Evolutionary conservation across 345 rosid species (phyloP).

Genomic region (Gossypium raimondii): DNA sequence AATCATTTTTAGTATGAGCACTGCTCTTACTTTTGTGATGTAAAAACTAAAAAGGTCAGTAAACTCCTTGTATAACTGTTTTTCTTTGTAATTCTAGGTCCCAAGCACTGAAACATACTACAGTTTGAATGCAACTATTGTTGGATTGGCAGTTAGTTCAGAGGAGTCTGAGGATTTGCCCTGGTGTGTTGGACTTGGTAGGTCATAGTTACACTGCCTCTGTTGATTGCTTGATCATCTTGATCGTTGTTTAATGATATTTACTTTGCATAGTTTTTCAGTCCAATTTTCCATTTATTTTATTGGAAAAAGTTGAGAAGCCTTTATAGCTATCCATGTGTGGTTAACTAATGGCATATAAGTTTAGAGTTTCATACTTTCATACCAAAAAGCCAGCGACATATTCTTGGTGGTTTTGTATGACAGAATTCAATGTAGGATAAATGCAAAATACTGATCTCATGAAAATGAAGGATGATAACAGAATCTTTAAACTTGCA

Average conservation of each 20-base stretch:
- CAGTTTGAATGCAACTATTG: constrained; percentile 80
- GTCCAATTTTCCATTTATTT: background rate
- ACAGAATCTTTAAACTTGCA: background rate
- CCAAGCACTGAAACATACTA: constrained; percentile 57
- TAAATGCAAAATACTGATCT: background rate
- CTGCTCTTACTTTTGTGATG: background rate
- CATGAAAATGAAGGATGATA: background rate
- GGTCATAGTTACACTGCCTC: constrained; percentile 17
- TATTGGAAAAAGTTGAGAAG: background rate
- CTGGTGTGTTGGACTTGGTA: constrained; percentile 86
- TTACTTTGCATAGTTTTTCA: background rate
- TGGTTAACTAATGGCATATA: background rate
- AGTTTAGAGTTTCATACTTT: background rate
- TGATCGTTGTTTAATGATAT: background rate
- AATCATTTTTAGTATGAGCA: constrained; percentile 5
- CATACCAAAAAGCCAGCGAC: background rate
- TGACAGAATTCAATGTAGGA: background rate
- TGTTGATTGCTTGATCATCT: background rate
- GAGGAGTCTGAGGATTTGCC: constrained; percentile 58
- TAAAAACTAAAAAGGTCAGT: background rate
- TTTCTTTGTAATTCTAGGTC: constrained; percentile 43
- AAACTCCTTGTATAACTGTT: constrained; percentile 14
- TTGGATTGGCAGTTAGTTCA: constrained; percentile 78
- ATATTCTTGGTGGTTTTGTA: background rate
- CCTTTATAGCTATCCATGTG: background rate